phyloP scores from a whole-genome alignment of 352 stramenopile genomes.

The Thraustochytrium sp. region DNA sequence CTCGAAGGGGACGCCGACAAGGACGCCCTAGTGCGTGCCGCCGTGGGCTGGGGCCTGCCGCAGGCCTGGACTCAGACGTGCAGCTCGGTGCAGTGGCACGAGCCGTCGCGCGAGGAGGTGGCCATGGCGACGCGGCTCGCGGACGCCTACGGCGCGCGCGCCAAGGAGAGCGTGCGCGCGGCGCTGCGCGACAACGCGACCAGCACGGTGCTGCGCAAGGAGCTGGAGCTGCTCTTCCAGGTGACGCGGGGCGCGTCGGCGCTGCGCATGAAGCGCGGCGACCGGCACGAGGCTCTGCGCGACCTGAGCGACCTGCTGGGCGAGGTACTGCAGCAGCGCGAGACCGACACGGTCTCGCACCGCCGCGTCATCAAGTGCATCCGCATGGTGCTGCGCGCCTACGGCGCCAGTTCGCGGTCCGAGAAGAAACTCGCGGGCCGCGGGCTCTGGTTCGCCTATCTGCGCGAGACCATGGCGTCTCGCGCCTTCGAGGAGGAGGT shows the following conservation, averaged over 20 bases:
- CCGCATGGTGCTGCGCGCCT: background rate
- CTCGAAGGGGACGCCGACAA: background rate
- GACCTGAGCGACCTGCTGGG: background rate
- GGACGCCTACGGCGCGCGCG: background rate
- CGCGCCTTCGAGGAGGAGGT: background rate
- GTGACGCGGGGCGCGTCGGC: background rate
- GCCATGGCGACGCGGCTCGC: background rate
- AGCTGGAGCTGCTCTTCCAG: conserved; percentile 31
- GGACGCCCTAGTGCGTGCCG: background rate
- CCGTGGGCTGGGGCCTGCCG: conserved; percentile 7
- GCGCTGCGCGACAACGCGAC: background rate
- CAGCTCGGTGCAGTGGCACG: conserved; percentile 5
- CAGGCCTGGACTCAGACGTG: conserved; percentile 17
- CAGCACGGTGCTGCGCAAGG: background rate
- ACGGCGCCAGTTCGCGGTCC: background rate
- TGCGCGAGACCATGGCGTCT: conserved; percentile 13
- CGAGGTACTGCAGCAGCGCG: background rate
- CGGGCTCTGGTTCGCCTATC: conserved; percentile 17
- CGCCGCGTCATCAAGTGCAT: conserved; percentile 17
- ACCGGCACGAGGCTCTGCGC: background rate
- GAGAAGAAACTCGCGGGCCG: background rate
- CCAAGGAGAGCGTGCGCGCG: background rate
- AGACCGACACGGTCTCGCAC: conserved; percentile 34
- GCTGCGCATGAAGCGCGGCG: background rate
- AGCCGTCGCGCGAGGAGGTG: background rate